A percentile compares a stretch with the other conserved stretches of the same genome.
Evolutionary conservation across 208 protist genomes (phyloP).

Genomic region (Acanthamoeba healyi): DNA sequence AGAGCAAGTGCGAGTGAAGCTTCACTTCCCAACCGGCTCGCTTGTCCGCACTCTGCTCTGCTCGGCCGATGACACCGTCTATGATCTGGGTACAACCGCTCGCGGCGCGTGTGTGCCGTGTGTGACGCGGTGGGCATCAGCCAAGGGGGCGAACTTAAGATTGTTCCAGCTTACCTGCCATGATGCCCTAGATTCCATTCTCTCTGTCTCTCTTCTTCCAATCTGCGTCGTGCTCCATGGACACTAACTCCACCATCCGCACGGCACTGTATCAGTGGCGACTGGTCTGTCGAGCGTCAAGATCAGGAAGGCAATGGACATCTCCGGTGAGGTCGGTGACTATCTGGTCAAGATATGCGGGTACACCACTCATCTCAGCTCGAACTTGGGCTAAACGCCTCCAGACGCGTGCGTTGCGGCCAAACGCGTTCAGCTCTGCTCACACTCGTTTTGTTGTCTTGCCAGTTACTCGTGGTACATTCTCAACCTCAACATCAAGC

Average conservation of each 20-base stretch:
- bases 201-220: neutral
- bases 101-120: too few species aligned
- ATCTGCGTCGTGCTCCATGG: neutral
- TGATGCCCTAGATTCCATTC: too few species aligned
- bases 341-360: conserved; percentile 5
- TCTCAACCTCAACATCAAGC: neutral
- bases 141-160: too few species aligned
- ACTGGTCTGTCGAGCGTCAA: conserved; percentile 13
- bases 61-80: neutral
- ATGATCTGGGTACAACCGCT: neutral
- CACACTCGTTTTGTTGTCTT: neutral
- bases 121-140: too few species aligned
- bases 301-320: neutral
- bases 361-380: neutral
- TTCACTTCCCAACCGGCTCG: conserved; percentile 2
- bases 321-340: neutral
- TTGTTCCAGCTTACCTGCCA: too few species aligned
- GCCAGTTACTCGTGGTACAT: neutral
- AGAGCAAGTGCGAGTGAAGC: neutral
- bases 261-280: too few species aligned
- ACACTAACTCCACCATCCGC: neutral
- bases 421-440: neutral
- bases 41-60: neutral
- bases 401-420: too few species aligned
- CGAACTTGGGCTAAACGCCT: too few species aligned